Evolutionary conservation across 176 grass and related monocot genomes (phyloP).

Genomic region (Poa pratensis): DNA sequence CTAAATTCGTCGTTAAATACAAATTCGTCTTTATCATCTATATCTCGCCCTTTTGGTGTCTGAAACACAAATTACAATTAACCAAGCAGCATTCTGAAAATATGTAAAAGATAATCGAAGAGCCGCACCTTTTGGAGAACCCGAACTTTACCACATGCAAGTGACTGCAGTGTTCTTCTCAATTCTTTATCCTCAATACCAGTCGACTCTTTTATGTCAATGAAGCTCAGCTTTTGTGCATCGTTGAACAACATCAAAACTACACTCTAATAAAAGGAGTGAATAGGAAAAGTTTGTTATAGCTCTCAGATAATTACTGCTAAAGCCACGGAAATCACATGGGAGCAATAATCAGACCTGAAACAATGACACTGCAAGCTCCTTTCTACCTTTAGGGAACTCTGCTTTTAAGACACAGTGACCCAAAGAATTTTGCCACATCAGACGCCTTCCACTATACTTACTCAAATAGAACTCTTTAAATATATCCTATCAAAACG

Average conservation of each 20-base stretch:
- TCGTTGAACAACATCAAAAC: conserved; percentile 99
- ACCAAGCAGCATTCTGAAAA: conserved; percentile 36
- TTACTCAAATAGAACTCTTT: conserved; percentile 99
- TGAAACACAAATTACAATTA: conserved; percentile 52
- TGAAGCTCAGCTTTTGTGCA: conserved; percentile 87
- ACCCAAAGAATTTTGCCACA: conserved; percentile 99
- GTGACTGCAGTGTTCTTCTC: conserved; percentile 94
- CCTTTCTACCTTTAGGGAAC: conserved; percentile 99
- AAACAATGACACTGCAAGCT: conserved; percentile 98
- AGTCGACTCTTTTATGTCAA: conserved; percentile 92
- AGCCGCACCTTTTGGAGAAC: conserved; percentile 91
- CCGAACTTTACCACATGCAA: conserved; percentile 98
- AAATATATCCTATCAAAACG: conserved; percentile 81
- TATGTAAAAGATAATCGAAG: conserved; percentile 20
- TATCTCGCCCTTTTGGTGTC: conserved; percentile 96
- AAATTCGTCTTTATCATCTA: conserved; percentile 89
- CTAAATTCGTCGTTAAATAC: conserved; percentile 94
- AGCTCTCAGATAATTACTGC: conserved; percentile 11
- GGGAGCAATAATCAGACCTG: conserved; percentile 60
- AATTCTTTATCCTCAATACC: conserved; percentile 99
- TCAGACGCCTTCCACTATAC: conserved; percentile 92
- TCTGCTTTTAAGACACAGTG: conserved; percentile 97
- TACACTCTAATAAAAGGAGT: conserved; percentile 67
- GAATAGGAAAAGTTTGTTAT: conserved; percentile 16
- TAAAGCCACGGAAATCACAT: conserved; percentile 24